Evolutionary conservation across 768 basidiomycete species (phyloP), one percentile per base, ranked within the genome.

Genomic region (Mycena latifolia): DNA sequence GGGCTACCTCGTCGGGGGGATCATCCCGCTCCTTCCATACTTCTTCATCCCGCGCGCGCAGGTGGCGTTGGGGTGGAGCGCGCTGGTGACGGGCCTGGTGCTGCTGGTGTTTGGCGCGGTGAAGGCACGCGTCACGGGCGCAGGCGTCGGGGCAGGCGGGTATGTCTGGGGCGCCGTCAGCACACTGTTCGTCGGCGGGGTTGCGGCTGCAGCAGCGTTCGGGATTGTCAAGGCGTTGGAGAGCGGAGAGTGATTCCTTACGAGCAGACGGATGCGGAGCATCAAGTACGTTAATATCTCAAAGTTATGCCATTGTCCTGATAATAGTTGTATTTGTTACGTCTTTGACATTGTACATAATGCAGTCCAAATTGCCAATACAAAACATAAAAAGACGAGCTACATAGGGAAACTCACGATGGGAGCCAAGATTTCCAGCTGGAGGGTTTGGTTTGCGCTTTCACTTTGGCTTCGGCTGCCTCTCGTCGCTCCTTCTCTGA

Each of bases 21-120:
- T 96, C 60, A 93, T 99, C 72, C 98, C 98, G 0, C 86, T 99
- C 35, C 71, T 96, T 11, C 95, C 95, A 12, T 97, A 98, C 80
- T 96, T 98, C 82, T 95, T 95, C 82, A 87, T 96, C 70, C 77
- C 88, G 5, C 77, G 77, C 17, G 95, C 95, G 11, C 85, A 89
- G 35, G 76, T 87, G 27, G 86, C 91, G 45, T 81, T 94, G 51
- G 78, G 93, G 48, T 93, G 89, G 71, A 94, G 93, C 0, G 92
- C 84, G 68, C 74, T 94, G 65, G 77, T 98, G 56, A 99, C 97
- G 6, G 94, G 94, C 5, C 71, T 94, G 60, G 86, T 97, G 14
- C 84, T 99, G 12, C 85, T 99, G 69, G 76, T 96, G 56, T 99
- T 99, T 74, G 97, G 97, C 48, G 92, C 88, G 2, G 88, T 96